Percentiles rank a stretch among this genome's conserved stretches.
Evolutionary conservation across 2,329 filamentous ascomycete species (phyloP).

Genomic region (Onygena corvina): DNA sequence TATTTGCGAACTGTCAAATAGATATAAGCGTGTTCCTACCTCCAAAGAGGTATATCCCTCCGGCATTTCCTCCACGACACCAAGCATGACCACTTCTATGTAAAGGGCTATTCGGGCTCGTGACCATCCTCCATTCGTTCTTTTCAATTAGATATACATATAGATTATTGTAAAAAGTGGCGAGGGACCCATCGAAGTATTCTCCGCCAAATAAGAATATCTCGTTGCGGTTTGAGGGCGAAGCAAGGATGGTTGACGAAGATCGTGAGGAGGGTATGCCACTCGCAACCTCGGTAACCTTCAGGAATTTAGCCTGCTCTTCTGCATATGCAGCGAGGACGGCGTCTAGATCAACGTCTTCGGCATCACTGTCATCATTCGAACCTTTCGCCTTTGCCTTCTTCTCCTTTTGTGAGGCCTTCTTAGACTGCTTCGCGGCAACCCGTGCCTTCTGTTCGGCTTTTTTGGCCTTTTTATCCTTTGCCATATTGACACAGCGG

Average conservation of each 20-base stretch:
- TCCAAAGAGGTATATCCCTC: slow-evolving; percentile 81
- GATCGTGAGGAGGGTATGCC: slow-evolving; percentile 65
- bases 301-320: slow-evolving; percentile 85
- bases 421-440: slow-evolving; percentile 71
- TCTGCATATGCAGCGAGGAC: slow-evolving; percentile 88
- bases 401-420: slow-evolving; percentile 63
- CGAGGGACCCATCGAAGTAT: slow-evolving; percentile 84
- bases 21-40: slow-evolving; percentile 32
- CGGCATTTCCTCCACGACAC: slow-evolving; percentile 77
- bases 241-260: slow-evolving; percentile 71
- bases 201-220: slow-evolving; percentile 88
- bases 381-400: slow-evolving; percentile 57
- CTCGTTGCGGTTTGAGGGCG: slow-evolving; percentile 74
- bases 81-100: slow-evolving; percentile 89
- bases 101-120: slow-evolving; percentile 78
- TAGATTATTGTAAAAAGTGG: slow-evolving; percentile 57
- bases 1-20: neutral
- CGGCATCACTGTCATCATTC: slow-evolving; percentile 72
- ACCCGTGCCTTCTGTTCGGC: slow-evolving; percentile 47
- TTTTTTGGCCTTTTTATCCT: slow-evolving; percentile 46
- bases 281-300: slow-evolving; percentile 70
- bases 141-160: slow-evolving; percentile 63
- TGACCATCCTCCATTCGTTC: slow-evolving; percentile 84
- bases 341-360: slow-evolving; percentile 84
- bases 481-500: slow-evolving; percentile 35